Evolutionary conservation across 805 yeast species (phyloP), one percentile per base, ranked within the genome.

Genomic region (Ogataea zsoltii): DNA sequence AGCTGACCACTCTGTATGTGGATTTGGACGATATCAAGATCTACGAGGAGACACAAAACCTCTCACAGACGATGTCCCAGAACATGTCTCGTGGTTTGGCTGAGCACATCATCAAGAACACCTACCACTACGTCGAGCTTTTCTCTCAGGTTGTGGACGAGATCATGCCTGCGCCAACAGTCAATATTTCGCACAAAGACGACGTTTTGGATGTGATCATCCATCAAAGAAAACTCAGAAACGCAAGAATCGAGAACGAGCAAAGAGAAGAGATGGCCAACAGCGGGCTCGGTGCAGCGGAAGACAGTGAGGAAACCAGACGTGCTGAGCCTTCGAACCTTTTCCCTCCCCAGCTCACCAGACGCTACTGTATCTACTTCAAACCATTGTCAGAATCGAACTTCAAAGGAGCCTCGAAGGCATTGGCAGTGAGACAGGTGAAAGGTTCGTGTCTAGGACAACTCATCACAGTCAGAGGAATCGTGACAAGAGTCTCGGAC

Each of bases 401-500:
- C 12, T 57, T 60, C 35, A 65, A 70, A 47, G 53, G 67, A 28
- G 61, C 70, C 31, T 55, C 57, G 42, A 83, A 83, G 56, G 80
- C 94, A 1, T 69, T 88, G 45, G 86, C 97, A 2, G 98, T 94
- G 5, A 81, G 99, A 66, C 91, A 90, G 53, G 84, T 94, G 48
- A 85, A 82, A 61, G 97, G 97, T 50, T 70, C 75, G 31, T 82
- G 80, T 53, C 75, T 94, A 41, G 99, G 99, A 39, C 82, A 85
- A 57, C 77, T 88, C 50, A 86, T 94, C 58, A 91, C 97, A 0
- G 86, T 91, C 3, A 75, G 96, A 52, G 99, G 99, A 45, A 91
- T 94, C 54, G 89, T 92, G 41, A 94, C 98, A 7, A 76, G 99
- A 54, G 96, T 91, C 4, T 85, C 96, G 2, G 99, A 94, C 65